A percentile compares a stretch with the other conserved stretches of the same genome.
Evolutionary conservation across 495 filamentous ascomycete species (phyloP).

Genomic region (Articulospora tetracladia): DNA sequence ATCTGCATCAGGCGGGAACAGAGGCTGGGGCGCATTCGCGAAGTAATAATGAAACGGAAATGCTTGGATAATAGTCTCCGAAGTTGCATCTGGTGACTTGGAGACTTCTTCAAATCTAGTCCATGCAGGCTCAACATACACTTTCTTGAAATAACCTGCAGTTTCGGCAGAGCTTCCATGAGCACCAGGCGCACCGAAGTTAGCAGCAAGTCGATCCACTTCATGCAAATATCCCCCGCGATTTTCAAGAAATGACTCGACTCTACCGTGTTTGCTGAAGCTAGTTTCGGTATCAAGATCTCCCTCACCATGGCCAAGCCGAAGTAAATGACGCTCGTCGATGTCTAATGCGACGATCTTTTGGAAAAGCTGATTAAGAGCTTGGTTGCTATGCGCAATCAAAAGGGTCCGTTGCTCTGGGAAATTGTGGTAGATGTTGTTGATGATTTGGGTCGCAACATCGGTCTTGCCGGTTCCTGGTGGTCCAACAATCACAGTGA

Average conservation of each 20-base stretch:
- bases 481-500: conserved; percentile 92
- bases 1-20: conserved; percentile 63
- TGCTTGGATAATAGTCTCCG: conserved; percentile 58
- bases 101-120: conserved; percentile 69
- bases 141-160: conserved; percentile 90
- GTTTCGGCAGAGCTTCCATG: conserved; percentile 96
- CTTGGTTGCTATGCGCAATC: conserved; percentile 96
- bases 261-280: conserved; percentile 93
- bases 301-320: conserved; percentile 92
- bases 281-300: conserved; percentile 81
- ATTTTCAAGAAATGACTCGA: conserved; percentile 94
- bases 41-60: conserved; percentile 95
- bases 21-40: conserved; percentile 76
- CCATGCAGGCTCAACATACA: conserved; percentile 89
- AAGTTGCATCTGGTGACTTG: conserved; percentile 44
- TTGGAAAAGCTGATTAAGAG: conserved; percentile 96
- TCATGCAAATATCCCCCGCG: conserved; percentile 73
- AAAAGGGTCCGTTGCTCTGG: conserved; percentile 87
- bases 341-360: conserved; percentile 95
- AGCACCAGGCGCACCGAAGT: conserved; percentile 79
- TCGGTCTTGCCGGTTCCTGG: conserved; percentile 98
- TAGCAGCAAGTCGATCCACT: conserved; percentile 80
- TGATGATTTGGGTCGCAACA: conserved; percentile 97
- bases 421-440: conserved; percentile 98
- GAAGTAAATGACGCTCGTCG: conserved; percentile 89